A percentile compares a stretch with the other conserved stretches of the same genome.
Conservation (phyloP, 306 rosid genomes). For the Morella rubra region DNA sequence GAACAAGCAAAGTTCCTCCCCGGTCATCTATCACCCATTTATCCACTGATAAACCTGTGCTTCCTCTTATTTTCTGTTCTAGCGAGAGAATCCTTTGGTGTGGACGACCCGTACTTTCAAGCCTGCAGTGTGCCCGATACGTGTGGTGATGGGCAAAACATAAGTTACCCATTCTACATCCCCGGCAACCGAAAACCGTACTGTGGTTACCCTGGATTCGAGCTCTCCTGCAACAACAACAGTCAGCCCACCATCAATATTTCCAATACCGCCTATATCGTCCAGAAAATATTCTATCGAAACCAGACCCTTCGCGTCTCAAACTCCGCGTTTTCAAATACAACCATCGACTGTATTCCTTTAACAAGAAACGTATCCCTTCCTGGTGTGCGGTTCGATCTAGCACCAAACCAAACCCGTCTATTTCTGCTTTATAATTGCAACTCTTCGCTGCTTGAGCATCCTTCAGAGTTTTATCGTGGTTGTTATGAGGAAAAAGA, state of each 20-base stretch:
- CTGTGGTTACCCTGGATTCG: conserved; percentile 39
- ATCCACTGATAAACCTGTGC: not conserved
- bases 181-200: not conserved
- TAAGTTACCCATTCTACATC: conserved; percentile 33
- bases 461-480: not conserved
- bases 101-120: conserved; percentile 10
- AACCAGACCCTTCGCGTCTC: conserved; percentile 18
- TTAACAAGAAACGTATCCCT: not conserved
- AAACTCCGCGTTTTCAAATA: conserved; percentile 7
- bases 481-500: not conserved
- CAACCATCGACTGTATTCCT: not conserved
- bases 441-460: not conserved
- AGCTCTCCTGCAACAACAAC: conserved; percentile 11
- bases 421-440: conserved; percentile 15
- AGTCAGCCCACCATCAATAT: conserved; percentile 21
- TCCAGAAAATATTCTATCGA: conserved; percentile 32
- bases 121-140: conserved; percentile 22
- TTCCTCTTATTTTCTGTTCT: not conserved
- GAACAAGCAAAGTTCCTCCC: not conserved
- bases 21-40: not conserved
- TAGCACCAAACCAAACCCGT: not conserved
- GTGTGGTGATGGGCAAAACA: conserved; percentile 29
- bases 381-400: not conserved
- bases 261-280: not conserved
- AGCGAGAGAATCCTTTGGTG: not conserved